Percentiles rank a stretch among this genome's conserved stretches.
Conservation (phyloP, 768 basidiomycete genomes). For the Auricularia sp. region DNA sequence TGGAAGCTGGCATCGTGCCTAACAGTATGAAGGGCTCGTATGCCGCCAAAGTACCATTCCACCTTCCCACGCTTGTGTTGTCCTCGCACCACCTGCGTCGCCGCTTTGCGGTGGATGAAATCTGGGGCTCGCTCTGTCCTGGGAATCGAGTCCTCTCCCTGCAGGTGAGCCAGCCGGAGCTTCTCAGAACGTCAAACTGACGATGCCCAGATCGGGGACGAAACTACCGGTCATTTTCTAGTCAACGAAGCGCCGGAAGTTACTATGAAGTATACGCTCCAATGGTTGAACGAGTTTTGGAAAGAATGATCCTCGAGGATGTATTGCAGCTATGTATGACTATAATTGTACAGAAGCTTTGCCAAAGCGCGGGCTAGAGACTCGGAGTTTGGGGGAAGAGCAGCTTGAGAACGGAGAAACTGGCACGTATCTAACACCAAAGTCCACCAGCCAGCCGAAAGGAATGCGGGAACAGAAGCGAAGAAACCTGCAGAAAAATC, state of each 20-base stretch:
- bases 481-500: neutral
- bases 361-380: too few relatives aligned
- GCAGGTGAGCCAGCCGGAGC: neutral
- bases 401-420: too few relatives aligned
- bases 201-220: slow-evolving; percentile 8
- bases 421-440: too few relatives aligned
- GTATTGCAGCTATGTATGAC: too few relatives aligned
- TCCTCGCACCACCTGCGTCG: slow-evolving; percentile 10
- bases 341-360: too few relatives aligned
- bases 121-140: slow-evolving; percentile 7
- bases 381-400: too few relatives aligned
- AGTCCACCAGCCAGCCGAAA: too few relatives aligned
- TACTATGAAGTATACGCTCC: slow-evolving; percentile 6
- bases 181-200: slow-evolving; percentile 5
- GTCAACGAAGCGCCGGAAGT: slow-evolving; percentile 11
- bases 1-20: slow-evolving; percentile 8
- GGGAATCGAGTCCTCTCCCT: neutral
- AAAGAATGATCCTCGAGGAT: neutral
- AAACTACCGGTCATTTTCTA: slow-evolving; percentile 11
- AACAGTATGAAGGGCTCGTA: neutral
- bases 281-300: slow-evolving; percentile 6
- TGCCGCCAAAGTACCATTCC: slow-evolving; percentile 1
- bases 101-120: slow-evolving; percentile 9
- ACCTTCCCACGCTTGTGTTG: slow-evolving; percentile 9
- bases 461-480: neutral